Percentiles rank a stretch among this genome's conserved stretches.
These are phyloP conservation scores for Platanthera zijinensis DNA, from an alignment of 106 monocot species.

Conservation along the genomic window DNA sequence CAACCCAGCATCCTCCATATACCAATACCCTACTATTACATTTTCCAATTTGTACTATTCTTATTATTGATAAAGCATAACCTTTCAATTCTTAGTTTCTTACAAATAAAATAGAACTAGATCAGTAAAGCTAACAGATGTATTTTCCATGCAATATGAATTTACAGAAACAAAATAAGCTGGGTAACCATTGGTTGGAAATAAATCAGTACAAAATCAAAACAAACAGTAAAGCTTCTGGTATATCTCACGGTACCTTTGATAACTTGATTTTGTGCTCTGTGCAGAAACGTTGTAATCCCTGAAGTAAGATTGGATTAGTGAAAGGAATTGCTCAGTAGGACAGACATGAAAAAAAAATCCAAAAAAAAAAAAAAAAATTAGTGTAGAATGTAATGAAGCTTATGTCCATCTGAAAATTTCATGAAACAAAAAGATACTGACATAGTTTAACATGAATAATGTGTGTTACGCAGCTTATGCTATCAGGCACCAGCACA, in stretches of 20 bases:
- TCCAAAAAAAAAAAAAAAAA: neutral
- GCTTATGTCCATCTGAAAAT: neutral
- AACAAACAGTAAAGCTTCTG: neutral
- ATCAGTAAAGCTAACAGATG: neutral
- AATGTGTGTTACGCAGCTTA: neutral
- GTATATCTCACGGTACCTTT: conserved; percentile 40
- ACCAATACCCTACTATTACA: neutral
- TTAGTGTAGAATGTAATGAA: neutral
- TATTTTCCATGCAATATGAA: neutral
- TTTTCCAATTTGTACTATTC: neutral
- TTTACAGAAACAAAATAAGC: neutral
- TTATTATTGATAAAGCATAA: too few relatives aligned
- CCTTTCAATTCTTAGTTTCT: neutral
- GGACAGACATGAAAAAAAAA: neutral
- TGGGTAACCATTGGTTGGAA: neutral
- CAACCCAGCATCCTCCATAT: neutral
- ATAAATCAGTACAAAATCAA: neutral
- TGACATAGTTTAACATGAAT: neutral
- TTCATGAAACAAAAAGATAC: neutral
- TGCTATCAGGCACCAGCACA: neutral
- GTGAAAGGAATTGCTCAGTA: neutral
- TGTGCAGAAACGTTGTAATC: conserved; percentile 91
- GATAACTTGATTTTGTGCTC: conserved; percentile 99
- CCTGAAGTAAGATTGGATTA: conserved; percentile 33
- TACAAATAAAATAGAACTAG: too few relatives aligned